These are phyloP conservation scores for Phialophora verrucosa DNA, from an alignment of 2,329 filamentous ascomycete species.

Conservation along the genomic window DNA sequence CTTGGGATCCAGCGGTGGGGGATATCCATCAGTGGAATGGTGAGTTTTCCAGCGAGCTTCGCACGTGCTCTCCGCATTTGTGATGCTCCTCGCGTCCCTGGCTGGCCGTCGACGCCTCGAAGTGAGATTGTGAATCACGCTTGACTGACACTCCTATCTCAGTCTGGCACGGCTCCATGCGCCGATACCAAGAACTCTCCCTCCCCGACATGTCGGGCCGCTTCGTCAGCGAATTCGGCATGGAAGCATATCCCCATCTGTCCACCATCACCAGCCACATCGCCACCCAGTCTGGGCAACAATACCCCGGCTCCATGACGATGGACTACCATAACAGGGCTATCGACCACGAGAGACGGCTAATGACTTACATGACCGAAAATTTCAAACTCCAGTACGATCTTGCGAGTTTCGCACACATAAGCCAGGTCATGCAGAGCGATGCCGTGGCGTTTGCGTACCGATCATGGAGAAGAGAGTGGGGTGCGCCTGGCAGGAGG, in stretches of 20 bases:
- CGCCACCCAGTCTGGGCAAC: constrained; percentile 62
- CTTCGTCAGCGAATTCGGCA: constrained; percentile 93
- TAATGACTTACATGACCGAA: constrained; percentile 86
- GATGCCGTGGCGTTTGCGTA: constrained; percentile 66
- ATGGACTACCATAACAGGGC: constrained; percentile 97
- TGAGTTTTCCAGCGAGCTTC: constrained; percentile 60
- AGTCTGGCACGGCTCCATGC: constrained; percentile 59
- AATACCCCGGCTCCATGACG: constrained; percentile 81
- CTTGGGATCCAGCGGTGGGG: constrained; percentile 76
- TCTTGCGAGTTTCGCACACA: constrained; percentile 71
- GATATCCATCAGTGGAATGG: constrained; percentile 90
- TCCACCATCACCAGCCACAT: constrained; percentile 80
- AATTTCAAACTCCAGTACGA: constrained; percentile 71
- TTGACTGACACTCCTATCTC: constrained; percentile 55
- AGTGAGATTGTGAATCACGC: not conserved
- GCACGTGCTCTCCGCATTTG: constrained; percentile 49
- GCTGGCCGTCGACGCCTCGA: not conserved
- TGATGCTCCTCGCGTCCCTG: constrained; percentile 43
- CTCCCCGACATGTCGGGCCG: constrained; percentile 82
- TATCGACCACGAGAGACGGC: constrained; percentile 80
- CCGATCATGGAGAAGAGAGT: constrained; percentile 58
- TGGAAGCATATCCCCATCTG: constrained; percentile 86
- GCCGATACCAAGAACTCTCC: constrained; percentile 77
- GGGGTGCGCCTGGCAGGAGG: constrained; percentile 48
- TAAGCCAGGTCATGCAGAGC: constrained; percentile 65